These are phyloP conservation scores for Adansonia digitata DNA, from an alignment of 345 rosid genomes.

Conservation along the genomic window DNA sequence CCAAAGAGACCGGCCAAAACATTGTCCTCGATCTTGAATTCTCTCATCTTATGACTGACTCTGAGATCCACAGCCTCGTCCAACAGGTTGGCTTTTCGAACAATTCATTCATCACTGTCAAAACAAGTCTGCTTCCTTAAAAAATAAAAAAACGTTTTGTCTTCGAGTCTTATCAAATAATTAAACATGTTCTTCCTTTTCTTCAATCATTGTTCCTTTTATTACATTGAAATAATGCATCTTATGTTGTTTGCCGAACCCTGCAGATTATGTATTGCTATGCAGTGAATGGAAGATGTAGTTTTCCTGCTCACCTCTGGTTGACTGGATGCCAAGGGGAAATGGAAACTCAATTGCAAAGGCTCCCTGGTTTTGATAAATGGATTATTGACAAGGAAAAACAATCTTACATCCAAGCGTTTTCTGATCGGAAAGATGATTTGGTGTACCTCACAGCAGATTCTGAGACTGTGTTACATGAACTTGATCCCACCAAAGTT, in stretches of 20 bases:
- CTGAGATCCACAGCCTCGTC: slow-evolving; percentile 82
- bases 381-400: slow-evolving; percentile 90
- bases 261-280: slow-evolving; percentile 89
- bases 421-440: slow-evolving; percentile 56
- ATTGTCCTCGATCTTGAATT: slow-evolving; percentile 82
- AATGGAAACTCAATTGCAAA: slow-evolving; percentile 61
- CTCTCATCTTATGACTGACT: slow-evolving; percentile 63
- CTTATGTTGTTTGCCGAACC: slow-evolving; percentile 8
- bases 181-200: neutral
- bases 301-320: slow-evolving; percentile 71
- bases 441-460: slow-evolving; percentile 91
- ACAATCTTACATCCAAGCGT: slow-evolving; percentile 60
- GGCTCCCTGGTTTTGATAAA: slow-evolving; percentile 79
- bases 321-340: slow-evolving; percentile 74
- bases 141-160: no score
- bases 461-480: slow-evolving; percentile 63
- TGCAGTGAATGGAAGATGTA: slow-evolving; percentile 69
- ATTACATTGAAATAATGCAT: neutral
- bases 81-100: slow-evolving; percentile 53
- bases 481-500: slow-evolving; percentile 51
- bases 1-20: slow-evolving; percentile 61
- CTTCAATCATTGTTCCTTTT: neutral
- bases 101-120: neutral
- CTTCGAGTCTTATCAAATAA: neutral
- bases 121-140: no score